A percentile compares a stretch with the other conserved stretches of the same genome.
Conservation (phyloP, 805 yeast genomes). For the Sugiyamaella mastotermitis region DNA sequence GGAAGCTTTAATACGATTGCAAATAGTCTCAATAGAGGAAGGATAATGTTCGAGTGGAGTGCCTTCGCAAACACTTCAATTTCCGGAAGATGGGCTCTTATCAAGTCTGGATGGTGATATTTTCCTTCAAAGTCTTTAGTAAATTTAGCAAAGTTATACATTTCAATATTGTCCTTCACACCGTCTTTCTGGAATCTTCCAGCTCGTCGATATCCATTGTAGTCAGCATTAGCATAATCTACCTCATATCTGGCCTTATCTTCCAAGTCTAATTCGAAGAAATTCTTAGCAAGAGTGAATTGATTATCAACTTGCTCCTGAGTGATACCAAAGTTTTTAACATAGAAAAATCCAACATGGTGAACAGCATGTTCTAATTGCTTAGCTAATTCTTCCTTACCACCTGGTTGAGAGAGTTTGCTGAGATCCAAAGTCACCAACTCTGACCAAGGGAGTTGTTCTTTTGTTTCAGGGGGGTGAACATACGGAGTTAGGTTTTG, state of each 20-base stretch:
- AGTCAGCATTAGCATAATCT: constrained; percentile 7
- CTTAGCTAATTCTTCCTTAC: constrained; percentile 5
- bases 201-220: constrained; percentile 8
- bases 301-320: constrained; percentile 9
- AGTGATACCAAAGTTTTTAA: constrained; percentile 8
- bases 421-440: constrained; percentile 6
- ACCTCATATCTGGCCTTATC: constrained; percentile 8
- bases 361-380: constrained; percentile 9
- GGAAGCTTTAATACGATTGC: too few species aligned
- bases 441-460: constrained; percentile 8
- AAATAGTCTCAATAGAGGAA: too few species aligned
- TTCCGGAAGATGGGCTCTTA: too few species aligned
- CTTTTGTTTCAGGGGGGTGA: constrained; percentile 7
- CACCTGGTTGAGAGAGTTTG: constrained; percentile 5
- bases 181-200: constrained; percentile 1
- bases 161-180: constrained; percentile 5
- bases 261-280: constrained; percentile 5
- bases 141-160: constrained; percentile 9
- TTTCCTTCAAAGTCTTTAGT: constrained; percentile 10
- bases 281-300: constrained; percentile 9
- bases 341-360: constrained; percentile 10
- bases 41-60: too few species aligned
- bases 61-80: too few species aligned
- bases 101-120: too few species aligned
- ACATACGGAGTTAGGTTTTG: constrained; percentile 4